Evolutionary conservation across 192 early-diverging fungal species (phyloP), one percentile per base, ranked within the genome.

Genomic region (Dispira parvispora): DNA sequence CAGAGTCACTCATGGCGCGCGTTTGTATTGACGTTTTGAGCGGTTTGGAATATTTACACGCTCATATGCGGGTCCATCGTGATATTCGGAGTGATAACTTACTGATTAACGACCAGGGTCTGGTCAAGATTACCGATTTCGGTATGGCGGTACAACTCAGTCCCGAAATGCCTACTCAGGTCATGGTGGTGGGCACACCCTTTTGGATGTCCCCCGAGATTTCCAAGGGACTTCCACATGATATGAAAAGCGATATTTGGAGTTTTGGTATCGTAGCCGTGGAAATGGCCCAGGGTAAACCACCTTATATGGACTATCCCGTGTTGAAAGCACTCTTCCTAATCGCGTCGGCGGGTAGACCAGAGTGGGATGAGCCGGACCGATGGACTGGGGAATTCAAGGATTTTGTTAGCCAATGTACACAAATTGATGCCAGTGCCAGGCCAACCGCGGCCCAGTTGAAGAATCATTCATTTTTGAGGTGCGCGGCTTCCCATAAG

Each of bases 101-200:
- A 38, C 65, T 78, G 47, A 70, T 78, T 38, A 71, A 70, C 60
- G 66, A 71, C 52, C 66, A 73, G 13, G 86, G 86, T 18, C 73
- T 78, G 63, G 82, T 86, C 45, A 88, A 86, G 69, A 78, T 87
- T 67, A 80, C 77, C 0, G 74, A 78, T 47, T 75, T 78, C 61
- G 71, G 71, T 65, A 72, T 66, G 56, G 76, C 73, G 12, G 73
- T 42, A 4, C 62, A 49, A 25, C 46, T 63, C 8, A 49, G 46
- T 5, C 62, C 32, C 3, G 73, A 73, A 57, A 20, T 47, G 43
- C 67, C 71, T 11, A 71, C 65, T 38, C 69, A 73, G 27, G 72
- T 69, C 50, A 50, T 71, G 25, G 62, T 71, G 62, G 63, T 77
- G 49, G 76, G 76, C 0, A 71, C 76, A 9, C 67, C 74, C 60